These are phyloP conservation scores for Daldinia vernicosa DNA, from an alignment of 495 filamentous ascomycete species.

Conservation along the genomic window DNA sequence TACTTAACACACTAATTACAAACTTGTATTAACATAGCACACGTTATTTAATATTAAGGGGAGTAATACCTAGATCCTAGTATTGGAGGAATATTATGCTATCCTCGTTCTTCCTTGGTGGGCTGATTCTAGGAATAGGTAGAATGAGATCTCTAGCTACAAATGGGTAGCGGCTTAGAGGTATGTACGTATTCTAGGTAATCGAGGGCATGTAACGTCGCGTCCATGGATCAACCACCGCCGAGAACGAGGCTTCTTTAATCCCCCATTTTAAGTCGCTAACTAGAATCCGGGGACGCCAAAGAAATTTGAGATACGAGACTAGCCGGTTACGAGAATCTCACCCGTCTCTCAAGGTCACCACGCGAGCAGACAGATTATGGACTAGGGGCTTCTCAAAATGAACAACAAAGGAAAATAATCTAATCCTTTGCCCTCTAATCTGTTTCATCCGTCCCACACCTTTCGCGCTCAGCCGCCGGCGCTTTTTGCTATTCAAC, in stretches of 20 bases:
- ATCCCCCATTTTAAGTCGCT: background rate
- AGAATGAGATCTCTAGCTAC: slow-evolving; percentile 6
- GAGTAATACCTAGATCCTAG: background rate
- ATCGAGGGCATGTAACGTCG: slow-evolving; percentile 40
- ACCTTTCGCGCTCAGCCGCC: slow-evolving; percentile 32
- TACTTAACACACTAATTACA: background rate
- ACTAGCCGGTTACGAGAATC: slow-evolving; percentile 2
- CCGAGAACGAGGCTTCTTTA: slow-evolving; percentile 4
- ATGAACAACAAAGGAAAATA: slow-evolving; percentile 28
- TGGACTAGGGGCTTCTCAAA: background rate
- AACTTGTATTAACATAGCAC: background rate
- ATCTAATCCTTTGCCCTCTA: slow-evolving; percentile 23
- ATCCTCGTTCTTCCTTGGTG: slow-evolving; percentile 1
- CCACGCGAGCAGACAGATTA: slow-evolving; percentile 5
- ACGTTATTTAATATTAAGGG: background rate
- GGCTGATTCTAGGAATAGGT: background rate
- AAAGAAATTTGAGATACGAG: background rate
- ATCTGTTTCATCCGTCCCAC: slow-evolving; percentile 40
- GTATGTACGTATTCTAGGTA: slow-evolving; percentile 24
- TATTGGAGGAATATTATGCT: slow-evolving; percentile 1
- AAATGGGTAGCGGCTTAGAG: slow-evolving; percentile 1
- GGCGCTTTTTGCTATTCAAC: slow-evolving; percentile 22
- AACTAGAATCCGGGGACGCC: background rate
- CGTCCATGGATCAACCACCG: slow-evolving; percentile 19
- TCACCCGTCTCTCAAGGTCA: background rate